Percentiles rank a stretch among this genome's conserved stretches.
These are phyloP conservation scores for Colletotrichum sp. DNA, from an alignment of 2,329 filamentous ascomycete genomes.

Conservation along the genomic window DNA sequence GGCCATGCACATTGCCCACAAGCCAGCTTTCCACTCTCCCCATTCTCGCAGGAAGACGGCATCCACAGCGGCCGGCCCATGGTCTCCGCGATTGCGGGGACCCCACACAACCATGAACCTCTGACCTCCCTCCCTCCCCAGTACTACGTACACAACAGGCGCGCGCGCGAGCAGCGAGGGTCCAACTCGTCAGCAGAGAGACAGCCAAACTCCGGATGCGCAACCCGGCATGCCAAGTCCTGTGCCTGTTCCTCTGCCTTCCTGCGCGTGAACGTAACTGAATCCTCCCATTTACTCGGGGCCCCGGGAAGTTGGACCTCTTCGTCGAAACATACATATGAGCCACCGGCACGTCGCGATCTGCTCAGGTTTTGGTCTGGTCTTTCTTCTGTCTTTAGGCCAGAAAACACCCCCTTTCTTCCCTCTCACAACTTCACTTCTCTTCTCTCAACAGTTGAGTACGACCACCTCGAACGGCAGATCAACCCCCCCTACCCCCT, in stretches of 20 bases:
- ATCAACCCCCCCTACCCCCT: background rate
- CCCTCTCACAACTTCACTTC: background rate
- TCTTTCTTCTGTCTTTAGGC: background rate
- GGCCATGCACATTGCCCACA: background rate
- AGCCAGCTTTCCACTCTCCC: background rate
- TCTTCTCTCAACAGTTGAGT: background rate
- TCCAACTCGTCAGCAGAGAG: background rate
- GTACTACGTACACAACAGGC: background rate
- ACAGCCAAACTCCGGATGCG: background rate
- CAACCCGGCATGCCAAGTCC: background rate
- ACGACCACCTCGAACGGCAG: background rate
- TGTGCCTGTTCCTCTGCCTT: background rate
- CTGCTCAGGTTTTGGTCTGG: background rate
- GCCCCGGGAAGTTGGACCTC: background rate
- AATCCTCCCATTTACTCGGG: background rate
- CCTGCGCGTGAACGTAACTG: background rate
- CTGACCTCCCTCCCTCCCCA: background rate
- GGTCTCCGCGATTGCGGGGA: conserved; percentile 15
- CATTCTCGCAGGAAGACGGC: background rate
- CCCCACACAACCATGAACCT: background rate
- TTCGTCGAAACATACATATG: conserved; percentile 5
- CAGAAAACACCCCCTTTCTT: background rate
- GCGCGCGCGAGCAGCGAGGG: background rate
- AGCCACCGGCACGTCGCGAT: background rate
- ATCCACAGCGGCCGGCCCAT: conserved; percentile 1